Base-by-base conservation (phyloP, 495 filamentous ascomycete species). In the Clavariopsis aquatica region DNA sequence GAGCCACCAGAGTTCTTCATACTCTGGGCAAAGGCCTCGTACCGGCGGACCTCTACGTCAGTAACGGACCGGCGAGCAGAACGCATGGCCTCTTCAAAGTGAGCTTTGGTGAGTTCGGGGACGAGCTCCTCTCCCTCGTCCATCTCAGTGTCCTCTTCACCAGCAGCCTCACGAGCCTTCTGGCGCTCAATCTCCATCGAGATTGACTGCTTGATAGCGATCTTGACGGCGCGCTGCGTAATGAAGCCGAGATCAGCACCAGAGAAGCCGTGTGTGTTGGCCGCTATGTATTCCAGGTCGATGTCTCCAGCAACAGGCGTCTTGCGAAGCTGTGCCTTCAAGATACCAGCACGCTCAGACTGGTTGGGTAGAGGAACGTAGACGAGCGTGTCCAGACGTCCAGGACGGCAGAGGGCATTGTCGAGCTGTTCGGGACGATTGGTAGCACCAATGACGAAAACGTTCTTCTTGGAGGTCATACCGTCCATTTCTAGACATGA, bases 381-480 rank as follows among this genome's bases (percentile, higher is more conserved):
- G 77, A 98, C 93, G 61, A 98, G 85, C 49, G 94, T 96, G 76
- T 98, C 94, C 23, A 98, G 88, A 92, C 94, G 94, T 65, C 94
- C 94, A 45, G 94, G 94, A 82, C 94, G 93, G 82, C 94, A 96
- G 70, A 98, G 85, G 62, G 94, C 94, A 74, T 93, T 92, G 79
- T 98, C 94, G 49, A 98, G 86, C 80, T 98, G 94, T 82, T 98
- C 94, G 43, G 94, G 94, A 80, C 94, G 86, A 82, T 98, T 98
- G 74, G 94, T 98, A 31, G 94, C 94, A 78, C 94, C 94, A 71
- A 98, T 98, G 69, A 98, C 94, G 81, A 98, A 98, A 70, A 98
- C 94, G 78, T 98, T 98, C 89, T 98, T 98, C 90, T 98, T 98
- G 8, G 93, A 96, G 51, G 95, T 97, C 92, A 96, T 96, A 71